Percentiles rank a stretch among this genome's conserved stretches.
Evolutionary conservation across 2,329 filamentous ascomycete species (phyloP).

Genomic region (Ceratocystis lukuohia): DNA sequence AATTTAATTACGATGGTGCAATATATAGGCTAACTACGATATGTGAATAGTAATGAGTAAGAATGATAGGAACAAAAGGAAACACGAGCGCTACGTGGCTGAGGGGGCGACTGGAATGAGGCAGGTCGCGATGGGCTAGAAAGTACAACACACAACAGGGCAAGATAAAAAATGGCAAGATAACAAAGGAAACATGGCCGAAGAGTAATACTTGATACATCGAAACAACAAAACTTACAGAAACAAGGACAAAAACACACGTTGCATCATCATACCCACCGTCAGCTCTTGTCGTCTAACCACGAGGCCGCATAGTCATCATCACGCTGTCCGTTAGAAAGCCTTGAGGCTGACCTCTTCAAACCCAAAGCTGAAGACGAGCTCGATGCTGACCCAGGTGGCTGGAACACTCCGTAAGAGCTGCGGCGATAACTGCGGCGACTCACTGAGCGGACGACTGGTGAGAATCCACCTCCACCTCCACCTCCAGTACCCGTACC

Average conservation of each 20-base stretch:
- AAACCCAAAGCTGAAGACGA: neutral
- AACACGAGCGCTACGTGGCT: neutral
- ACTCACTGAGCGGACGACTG: conserved; percentile 18
- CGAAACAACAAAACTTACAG: conserved; percentile 6
- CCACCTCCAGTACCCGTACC: neutral
- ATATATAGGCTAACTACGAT: neutral
- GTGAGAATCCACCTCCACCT: conserved; percentile 15
- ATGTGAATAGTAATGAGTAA: neutral
- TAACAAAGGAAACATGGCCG: conserved; percentile 1
- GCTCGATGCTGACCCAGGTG: conserved; percentile 9
- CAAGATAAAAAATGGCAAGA: neutral
- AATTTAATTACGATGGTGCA: too few species aligned
- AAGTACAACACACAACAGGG: neutral
- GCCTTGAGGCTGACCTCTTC: conserved; percentile 14
- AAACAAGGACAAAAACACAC: neutral
- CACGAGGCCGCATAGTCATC: conserved; percentile 6
- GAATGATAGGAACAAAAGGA: neutral
- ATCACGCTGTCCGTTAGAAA: conserved; percentile 13
- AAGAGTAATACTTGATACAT: conserved; percentile 1
- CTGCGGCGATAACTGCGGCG: conserved; percentile 7
- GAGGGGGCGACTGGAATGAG: too few species aligned
- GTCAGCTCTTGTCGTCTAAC: neutral
- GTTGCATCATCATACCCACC: neutral
- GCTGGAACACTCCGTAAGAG: neutral
- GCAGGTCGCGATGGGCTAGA: neutral